phyloP scores from a whole-genome alignment of 2,329 filamentous ascomycete species.

The Fusarium agapanthi region DNA sequence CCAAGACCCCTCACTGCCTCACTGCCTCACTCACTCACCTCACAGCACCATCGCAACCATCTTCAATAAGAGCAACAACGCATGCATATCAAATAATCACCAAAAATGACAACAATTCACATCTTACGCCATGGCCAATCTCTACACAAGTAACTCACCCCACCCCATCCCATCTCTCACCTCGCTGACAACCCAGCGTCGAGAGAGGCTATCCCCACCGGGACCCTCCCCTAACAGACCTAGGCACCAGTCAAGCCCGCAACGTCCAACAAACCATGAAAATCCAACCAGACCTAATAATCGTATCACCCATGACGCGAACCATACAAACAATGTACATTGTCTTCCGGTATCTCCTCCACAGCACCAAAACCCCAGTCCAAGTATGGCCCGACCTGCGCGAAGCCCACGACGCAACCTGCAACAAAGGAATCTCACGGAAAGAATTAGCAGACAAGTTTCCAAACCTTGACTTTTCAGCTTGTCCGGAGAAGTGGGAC shows the following conservation, averaged over 20 bases:
- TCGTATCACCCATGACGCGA: constrained; percentile 28
- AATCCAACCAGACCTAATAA: constrained; percentile 11
- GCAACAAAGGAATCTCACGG: constrained; percentile 34
- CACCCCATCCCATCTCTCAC: too few species aligned
- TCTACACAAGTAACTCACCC: constrained; percentile 4
- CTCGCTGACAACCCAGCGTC: constrained; percentile 13
- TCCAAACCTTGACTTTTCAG: constrained; percentile 28
- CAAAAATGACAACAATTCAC: constrained; percentile 15
- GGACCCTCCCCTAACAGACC: constrained; percentile 27
- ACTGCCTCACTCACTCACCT: not conserved
- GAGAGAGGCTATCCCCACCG: constrained; percentile 28
- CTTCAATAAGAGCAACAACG: not conserved
- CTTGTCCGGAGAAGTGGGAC: constrained; percentile 31
- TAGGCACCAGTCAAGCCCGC: constrained; percentile 14
- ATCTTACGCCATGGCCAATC: constrained; percentile 27
- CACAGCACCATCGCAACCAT: not conserved
- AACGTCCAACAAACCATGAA: not conserved
- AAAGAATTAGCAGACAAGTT: constrained; percentile 25
- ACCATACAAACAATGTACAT: constrained; percentile 36
- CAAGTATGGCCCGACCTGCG: constrained; percentile 39
- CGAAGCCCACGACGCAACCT: constrained; percentile 37
- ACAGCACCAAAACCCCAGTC: not conserved
- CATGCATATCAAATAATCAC: not conserved
- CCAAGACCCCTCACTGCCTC: not conserved
- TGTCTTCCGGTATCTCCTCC: constrained; percentile 19